Conservation (phyloP, 306 rosid genomes). For the Leucaena leucocephala region DNA sequence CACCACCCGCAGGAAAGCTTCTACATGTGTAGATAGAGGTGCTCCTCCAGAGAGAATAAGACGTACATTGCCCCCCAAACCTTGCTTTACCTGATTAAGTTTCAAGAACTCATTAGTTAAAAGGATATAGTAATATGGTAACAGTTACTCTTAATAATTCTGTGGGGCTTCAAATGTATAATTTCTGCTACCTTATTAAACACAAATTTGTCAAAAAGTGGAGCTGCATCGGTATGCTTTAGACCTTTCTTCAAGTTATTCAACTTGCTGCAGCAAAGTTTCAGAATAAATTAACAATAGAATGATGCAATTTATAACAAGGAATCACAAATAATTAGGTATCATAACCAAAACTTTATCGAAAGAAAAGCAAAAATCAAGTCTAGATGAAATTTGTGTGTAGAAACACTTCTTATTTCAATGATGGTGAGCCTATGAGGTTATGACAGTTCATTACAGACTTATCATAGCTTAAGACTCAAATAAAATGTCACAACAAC, state of each 20-base stretch:
- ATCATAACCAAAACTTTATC: neutral
- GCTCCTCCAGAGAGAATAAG: constrained; percentile 97
- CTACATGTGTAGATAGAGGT: constrained; percentile 83
- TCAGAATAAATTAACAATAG: constrained; percentile 30
- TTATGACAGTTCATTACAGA: constrained; percentile 9
- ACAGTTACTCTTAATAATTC: neutral
- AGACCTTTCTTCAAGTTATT: constrained; percentile 70
- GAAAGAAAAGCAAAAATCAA: neutral
- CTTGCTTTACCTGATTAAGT: constrained; percentile 75
- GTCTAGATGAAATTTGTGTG: constrained; percentile 17
- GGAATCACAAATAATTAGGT: constrained; percentile 21
- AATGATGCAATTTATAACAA: constrained; percentile 15
- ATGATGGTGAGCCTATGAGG: neutral
- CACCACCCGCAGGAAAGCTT: constrained; percentile 82
- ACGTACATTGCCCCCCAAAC: constrained; percentile 88
- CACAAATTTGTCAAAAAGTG: constrained; percentile 76
- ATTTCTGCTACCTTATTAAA: constrained; percentile 69
- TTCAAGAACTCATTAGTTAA: constrained; percentile 43
- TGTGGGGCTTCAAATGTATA: neutral
- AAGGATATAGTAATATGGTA: constrained; percentile 10
- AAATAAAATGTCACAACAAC: constrained; percentile 3
- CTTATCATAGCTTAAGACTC: neutral
- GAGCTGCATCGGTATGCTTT: constrained; percentile 61
- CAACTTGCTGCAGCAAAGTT: constrained; percentile 64
- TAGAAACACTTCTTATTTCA: constrained; percentile 11